Base-by-base conservation (phyloP, 1,284 basidiomycete species). In the Leccinum pachyderme region DNA sequence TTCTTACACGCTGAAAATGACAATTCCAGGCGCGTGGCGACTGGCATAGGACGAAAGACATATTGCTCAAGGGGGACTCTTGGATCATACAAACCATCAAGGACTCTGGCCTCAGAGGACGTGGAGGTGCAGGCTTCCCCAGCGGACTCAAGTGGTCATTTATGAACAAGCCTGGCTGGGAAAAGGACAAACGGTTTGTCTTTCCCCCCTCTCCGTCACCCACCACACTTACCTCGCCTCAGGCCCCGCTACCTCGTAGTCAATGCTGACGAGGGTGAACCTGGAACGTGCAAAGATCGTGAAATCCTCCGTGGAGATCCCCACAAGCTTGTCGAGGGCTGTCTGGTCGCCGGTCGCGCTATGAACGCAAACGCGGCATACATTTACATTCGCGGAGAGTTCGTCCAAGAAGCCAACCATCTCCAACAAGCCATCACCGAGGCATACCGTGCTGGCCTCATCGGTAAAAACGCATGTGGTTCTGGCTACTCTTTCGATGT, bases 321-420 rank as follows among this genome's bases (percentile, higher is more conserved):
- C 2, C 96, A 98, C 80, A 99, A 98, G 73, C 89, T 99, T 56
- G 82, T 99, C 65, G 97, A 99, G 74, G 96, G 96, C 31, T 99
- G 97, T 73, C 84, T 99, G 50, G 90, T 99, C 57, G 96, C 96
- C 47, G 96, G 96, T n/a, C 89, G 96, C 57, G 89, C 82, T 18
- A 99, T 98, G 96, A 98, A 98, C 75, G 96, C 95, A 49, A 96
- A 76, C 55, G 94, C 95, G 54, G 96, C 96, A 31, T 99, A 98
- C 81, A 99, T 99, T 74, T 99, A 98, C 77, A 95, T 98, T 66
- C 95, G 97, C 63, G 96, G 96, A 66, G 96, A 99, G 75, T 99
- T 99, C 76, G 89, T 91, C 76, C 91, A 95, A 73, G 96, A 98
- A 75, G 95, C 94, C 2, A 83, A 87, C 7, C 93, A 96, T 73